Evolutionary conservation across 164 flowering plant genomes (phyloP).

Genomic region (Litsea cubeba): DNA sequence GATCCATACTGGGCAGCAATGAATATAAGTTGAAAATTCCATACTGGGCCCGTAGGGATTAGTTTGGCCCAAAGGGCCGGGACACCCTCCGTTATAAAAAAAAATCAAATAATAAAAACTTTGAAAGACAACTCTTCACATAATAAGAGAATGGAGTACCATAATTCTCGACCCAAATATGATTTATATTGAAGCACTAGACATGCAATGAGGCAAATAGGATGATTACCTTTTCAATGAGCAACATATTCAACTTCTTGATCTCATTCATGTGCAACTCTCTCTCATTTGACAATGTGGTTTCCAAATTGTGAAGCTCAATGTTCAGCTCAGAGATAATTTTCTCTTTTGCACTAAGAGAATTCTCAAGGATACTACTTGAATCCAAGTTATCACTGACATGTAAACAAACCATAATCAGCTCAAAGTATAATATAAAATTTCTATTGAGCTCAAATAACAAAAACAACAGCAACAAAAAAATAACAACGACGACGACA

Average conservation of each 20-base stretch:
- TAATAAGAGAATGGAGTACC: background rate
- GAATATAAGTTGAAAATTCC: too few species aligned
- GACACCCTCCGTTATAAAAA: too few species aligned
- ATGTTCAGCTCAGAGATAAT: conserved; percentile 86
- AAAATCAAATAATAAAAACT: background rate
- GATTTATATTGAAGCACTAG: background rate
- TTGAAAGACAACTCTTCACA: background rate
- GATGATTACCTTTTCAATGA: conserved; percentile 68
- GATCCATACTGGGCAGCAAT: too few species aligned
- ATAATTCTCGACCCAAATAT: background rate
- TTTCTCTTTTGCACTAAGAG: conserved; percentile 90
- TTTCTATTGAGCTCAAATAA: too few species aligned
- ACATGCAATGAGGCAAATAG: background rate
- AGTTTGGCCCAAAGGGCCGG: too few species aligned
- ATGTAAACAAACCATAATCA: conserved; percentile 14
- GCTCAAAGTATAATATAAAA: conserved; percentile 2
- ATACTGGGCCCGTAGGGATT: too few species aligned
- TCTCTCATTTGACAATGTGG: conserved; percentile 75
- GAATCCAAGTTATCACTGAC: conserved; percentile 75
- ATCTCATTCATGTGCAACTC: conserved; percentile 74
- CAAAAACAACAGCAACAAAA: background rate
- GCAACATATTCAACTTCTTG: conserved; percentile 71
- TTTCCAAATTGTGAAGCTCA: conserved; percentile 88
- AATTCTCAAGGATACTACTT: conserved; percentile 71
- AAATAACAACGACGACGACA: background rate